Base-by-base conservation (phyloP, 352 stramenopile genomes). In the Aphanomyces invadans region DNA sequence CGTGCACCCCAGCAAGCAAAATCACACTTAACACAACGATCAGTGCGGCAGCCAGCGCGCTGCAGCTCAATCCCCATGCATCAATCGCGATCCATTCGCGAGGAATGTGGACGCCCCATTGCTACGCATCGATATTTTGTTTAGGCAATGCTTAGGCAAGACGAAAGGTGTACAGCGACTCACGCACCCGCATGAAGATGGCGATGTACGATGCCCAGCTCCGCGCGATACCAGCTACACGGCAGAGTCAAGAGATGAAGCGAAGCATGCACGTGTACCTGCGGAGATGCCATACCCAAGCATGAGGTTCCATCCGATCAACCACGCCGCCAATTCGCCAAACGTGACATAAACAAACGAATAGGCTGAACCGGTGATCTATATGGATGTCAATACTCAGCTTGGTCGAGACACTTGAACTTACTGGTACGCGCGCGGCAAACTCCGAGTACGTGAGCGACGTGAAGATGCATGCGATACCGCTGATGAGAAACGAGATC, bases 271-370 rank as follows among this genome's bases (percentile, higher is more conserved):
- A 15, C n/a, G 36, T 15, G 36, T 69, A 88, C 79, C 84, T 38
- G 89, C 88, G 2, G 85, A 95, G 62, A 97, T 95, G 26, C 90
- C 91, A 60, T 97, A 98, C 32, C 91, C 90, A 19, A 98, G 75
- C 51, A 89, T 97, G 32, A 98, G 65, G 68, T 97, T 97, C 89
- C 89, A 97, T 12, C 89, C 90, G 55, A 97, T 89, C 25, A 97
- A 74, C 88, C 89, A 97, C 28, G 89, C 92, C 1, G 78, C 79
- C 26, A 97, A 75, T 49, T 94, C 86, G 28, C 86, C 88, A 65
- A 96, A 92, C 10, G 83, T 91, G 21, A 92, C 73, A 68, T 93
- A 92, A 39, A 94, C 87, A 61, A 95, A 96, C 21, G 86, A 96
- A 53, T 97, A 97, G 21, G 89, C 87, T 26, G 83, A 95, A 19